Base-by-base conservation (phyloP, 352 stramenopile species). In the Pythium periplocum region DNA sequence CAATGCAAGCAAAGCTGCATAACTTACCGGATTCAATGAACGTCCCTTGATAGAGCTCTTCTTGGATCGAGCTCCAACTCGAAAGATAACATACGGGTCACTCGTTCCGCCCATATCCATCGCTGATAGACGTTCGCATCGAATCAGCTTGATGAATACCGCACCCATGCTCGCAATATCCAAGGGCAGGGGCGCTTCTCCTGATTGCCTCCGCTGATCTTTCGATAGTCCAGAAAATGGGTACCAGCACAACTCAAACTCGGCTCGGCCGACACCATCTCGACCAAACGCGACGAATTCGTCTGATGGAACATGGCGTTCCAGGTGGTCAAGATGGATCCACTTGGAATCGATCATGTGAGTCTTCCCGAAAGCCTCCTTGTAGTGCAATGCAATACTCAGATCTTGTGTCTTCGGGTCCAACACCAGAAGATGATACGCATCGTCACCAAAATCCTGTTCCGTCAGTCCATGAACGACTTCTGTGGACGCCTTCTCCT, bases 21-120 rank as follows among this genome's bases (percentile, higher is more conserved):
- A 12, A 55, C 61, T 26, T 66, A 79, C 68, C 53, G 70, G 73
- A 35, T 74, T 76, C 39, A 83, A 47, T 2, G 62, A 69, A 8
- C 61, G 61, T 4, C 39, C 34, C 52, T 78, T 78, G 62, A 74
- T 62, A 1, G 67, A 68, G 42, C 69, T 83, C 53, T 69, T 51
- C 52, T 74, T 75, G 44, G 56, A 47, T 35, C 53, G 61, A 17
- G 53, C 61, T 8, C 69, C 69, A 35, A 82, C 69, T 10, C 57
- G 57, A 41, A 78, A 78, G 36, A 77, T 57, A 40, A 67, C 72
- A 40, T 79, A 82, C 43, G 69, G 69, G 42, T 78, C 72, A 46
- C 72, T 79, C 34, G 56, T 60, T 40, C 69, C 69, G 37, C 66
- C 73, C 45, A 71, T 68, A 41, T 78, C 69, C 60, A 78, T 78